Conservation (phyloP, 495 filamentous ascomycete genomes). For the Pyrenopolyporus hunteri region DNA sequence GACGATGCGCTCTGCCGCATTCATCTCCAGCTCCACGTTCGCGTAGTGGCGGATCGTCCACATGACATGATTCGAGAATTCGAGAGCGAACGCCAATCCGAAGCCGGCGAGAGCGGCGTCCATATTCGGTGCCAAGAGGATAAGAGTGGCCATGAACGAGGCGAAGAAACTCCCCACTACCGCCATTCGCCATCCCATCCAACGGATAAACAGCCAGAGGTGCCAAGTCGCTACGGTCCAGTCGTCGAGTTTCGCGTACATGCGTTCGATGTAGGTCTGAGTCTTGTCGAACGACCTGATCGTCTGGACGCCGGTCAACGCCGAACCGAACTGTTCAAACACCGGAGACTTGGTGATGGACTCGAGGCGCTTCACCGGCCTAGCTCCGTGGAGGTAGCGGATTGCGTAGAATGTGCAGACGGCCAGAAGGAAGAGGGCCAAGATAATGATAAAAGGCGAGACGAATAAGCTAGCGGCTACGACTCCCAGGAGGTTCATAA, state of each 20-base stretch:
- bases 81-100: slow-evolving; percentile 65
- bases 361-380: slow-evolving; percentile 79
- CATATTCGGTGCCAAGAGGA: slow-evolving; percentile 67
- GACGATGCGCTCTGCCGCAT: slow-evolving; percentile 79
- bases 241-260: slow-evolving; percentile 70
- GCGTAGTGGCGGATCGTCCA: slow-evolving; percentile 67
- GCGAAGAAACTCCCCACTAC: slow-evolving; percentile 74
- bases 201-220: slow-evolving; percentile 73
- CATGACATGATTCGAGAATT: slow-evolving; percentile 60
- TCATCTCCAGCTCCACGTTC: slow-evolving; percentile 80
- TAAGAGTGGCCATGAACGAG: slow-evolving; percentile 65
- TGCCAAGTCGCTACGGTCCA: slow-evolving; percentile 68
- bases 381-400: slow-evolving; percentile 69
- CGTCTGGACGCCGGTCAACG: slow-evolving; percentile 72
- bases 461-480: slow-evolving; percentile 66
- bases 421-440: slow-evolving; percentile 59
- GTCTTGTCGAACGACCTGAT: slow-evolving; percentile 75
- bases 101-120: slow-evolving; percentile 82
- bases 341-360: slow-evolving; percentile 75
- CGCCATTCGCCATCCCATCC: slow-evolving; percentile 75
- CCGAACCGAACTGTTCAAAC: slow-evolving; percentile 76
- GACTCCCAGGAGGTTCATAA: slow-evolving; percentile 62
- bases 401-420: slow-evolving; percentile 64
- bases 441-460: slow-evolving; percentile 65
- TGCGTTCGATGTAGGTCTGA: slow-evolving; percentile 66